Percentiles rank a stretch among this genome's conserved stretches.
Evolutionary conservation across 768 basidiomycete genomes (phyloP).

Genomic region (Termitomyces sp.): DNA sequence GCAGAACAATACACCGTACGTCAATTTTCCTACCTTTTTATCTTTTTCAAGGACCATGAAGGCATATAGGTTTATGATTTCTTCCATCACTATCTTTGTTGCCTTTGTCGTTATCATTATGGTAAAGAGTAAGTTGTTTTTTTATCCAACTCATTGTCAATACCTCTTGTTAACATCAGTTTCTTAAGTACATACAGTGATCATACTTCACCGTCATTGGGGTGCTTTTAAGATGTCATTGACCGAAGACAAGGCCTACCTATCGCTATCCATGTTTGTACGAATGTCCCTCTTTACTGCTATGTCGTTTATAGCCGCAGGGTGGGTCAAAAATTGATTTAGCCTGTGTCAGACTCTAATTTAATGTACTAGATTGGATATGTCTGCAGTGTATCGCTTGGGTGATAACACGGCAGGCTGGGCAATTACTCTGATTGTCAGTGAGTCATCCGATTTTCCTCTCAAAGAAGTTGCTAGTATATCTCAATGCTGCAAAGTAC

Average conservation of each 20-base stretch:
- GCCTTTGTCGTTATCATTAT: not conserved
- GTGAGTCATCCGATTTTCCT: not conserved
- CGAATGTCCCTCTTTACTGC: not conserved
- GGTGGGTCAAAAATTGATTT: not conserved
- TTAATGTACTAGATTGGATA: not conserved
- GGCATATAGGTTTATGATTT: not conserved
- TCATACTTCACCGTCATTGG: not conserved
- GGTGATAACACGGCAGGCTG: conserved; percentile 1
- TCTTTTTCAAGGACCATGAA: not conserved
- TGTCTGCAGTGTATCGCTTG: not conserved
- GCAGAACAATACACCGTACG: conserved; percentile 10
- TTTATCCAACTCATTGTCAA: not conserved
- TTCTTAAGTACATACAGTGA: not conserved
- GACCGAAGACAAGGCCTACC: not conserved
- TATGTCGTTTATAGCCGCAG: not conserved
- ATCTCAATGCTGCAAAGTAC: not conserved
- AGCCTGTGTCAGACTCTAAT: not conserved
- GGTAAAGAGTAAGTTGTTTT: not conserved
- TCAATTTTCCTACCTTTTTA: not conserved
- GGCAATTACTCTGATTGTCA: conserved; percentile 11
- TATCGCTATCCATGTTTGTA: not conserved
- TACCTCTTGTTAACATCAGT: not conserved
- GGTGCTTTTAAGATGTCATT: not conserved
- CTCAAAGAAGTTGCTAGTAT: too few species aligned
- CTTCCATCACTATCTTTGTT: not conserved